Percentiles rank a stretch among this genome's conserved stretches.
Evolutionary conservation across 2,329 filamentous ascomycete genomes (phyloP).

Genomic region (Beauveria rudraprayagi): DNA sequence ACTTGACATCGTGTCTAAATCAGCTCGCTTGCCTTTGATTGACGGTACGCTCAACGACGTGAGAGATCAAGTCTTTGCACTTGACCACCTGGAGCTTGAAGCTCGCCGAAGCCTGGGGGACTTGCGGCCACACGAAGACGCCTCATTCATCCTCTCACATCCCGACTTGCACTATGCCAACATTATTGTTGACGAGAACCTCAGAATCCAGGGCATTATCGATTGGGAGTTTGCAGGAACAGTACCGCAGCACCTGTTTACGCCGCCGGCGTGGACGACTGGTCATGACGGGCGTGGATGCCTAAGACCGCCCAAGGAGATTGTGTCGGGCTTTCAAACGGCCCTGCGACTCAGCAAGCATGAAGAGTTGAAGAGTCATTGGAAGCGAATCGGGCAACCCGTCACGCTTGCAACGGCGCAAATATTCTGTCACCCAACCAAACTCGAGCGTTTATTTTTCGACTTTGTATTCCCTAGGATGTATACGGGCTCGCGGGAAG

Average conservation of each 20-base stretch:
- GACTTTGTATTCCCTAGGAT: not conserved
- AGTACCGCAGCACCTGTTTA: conserved; percentile 13
- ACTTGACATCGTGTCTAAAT: not conserved
- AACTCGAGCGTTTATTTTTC: not conserved
- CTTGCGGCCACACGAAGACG: not conserved
- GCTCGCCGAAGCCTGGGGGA: not conserved
- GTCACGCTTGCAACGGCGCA: not conserved
- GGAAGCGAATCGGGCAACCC: not conserved
- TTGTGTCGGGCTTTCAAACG: not conserved
- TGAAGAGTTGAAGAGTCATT: not conserved
- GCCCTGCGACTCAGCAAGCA: not conserved
- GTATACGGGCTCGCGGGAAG: too few species aligned
- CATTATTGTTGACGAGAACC: conserved; percentile 18
- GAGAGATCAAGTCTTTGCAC: not conserved
- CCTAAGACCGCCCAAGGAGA: not conserved
- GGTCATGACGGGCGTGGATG: conserved; percentile 1
- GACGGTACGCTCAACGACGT: not conserved
- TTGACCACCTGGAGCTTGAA: not conserved
- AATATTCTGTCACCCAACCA: not conserved
- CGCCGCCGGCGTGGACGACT: conserved; percentile 16
- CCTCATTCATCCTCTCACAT: conserved; percentile 11
- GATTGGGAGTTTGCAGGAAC: conserved; percentile 20
- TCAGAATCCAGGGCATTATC: conserved; percentile 18
- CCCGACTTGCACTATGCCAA: conserved; percentile 16
- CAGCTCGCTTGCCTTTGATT: not conserved